Conservation (phyloP, 345 rosid species). For the Corchorus olitorius region DNA sequence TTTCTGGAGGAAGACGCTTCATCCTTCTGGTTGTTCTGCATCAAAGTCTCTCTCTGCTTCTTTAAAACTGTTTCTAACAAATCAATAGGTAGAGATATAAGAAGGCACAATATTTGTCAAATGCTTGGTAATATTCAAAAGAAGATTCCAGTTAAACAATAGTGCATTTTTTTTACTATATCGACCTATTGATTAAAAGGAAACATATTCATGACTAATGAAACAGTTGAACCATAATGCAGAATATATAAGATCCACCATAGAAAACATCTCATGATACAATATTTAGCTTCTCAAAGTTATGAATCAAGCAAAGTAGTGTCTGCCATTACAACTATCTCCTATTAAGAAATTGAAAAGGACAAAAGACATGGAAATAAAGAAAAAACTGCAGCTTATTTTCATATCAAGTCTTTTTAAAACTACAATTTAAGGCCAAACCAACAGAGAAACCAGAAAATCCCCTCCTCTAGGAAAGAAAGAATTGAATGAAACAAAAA, state of each 20-base stretch:
- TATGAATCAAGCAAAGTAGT: neutral
- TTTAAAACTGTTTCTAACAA: conserved; percentile 21
- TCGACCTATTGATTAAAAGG: neutral
- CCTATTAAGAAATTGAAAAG: neutral
- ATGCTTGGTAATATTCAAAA: neutral
- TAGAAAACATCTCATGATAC: neutral
- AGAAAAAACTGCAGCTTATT: neutral
- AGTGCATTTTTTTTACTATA: conserved; percentile 25
- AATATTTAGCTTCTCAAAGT: neutral
- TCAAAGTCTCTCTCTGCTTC: conserved; percentile 24
- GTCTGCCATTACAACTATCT: neutral
- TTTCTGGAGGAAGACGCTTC: conserved; percentile 60
- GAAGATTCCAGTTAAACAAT: conserved; percentile 30
- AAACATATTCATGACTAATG: neutral
- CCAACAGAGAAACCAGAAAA: neutral
- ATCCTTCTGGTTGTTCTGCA: conserved; percentile 27
- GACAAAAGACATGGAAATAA: neutral
- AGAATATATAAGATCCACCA: neutral
- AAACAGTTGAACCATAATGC: neutral
- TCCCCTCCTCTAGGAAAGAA: neutral
- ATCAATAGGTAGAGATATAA: conserved; percentile 22
- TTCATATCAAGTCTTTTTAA: neutral
- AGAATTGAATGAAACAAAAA: neutral
- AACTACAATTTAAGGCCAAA: neutral
- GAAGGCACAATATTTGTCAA: conserved; percentile 16